Conservation (phyloP, 2,329 filamentous ascomycete species). For the Neodidymelliopsis sp. region DNA sequence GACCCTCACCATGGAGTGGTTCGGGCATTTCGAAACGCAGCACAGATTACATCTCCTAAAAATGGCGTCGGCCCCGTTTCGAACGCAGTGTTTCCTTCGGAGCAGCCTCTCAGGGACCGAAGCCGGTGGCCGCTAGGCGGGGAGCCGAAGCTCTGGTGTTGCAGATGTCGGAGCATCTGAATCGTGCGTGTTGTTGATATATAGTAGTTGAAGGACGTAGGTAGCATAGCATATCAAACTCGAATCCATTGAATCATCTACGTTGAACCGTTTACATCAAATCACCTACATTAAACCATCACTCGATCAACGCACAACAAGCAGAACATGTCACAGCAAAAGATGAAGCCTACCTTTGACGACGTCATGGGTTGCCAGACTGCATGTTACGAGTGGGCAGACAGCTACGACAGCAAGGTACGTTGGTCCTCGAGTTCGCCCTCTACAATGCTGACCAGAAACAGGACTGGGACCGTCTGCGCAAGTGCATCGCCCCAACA, state of each 20-base stretch:
- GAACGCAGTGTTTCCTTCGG: slow-evolving; percentile 29
- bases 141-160: slow-evolving; percentile 41
- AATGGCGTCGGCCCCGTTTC: slow-evolving; percentile 37
- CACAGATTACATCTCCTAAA: slow-evolving; percentile 25
- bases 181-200: slow-evolving; percentile 26
- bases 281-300: background rate
- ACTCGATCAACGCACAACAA: background rate
- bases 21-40: slow-evolving; percentile 24
- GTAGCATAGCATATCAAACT: slow-evolving; percentile 3
- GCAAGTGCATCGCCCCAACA: slow-evolving; percentile 69
- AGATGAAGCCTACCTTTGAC: slow-evolving; percentile 46
- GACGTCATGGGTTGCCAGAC: slow-evolving; percentile 60
- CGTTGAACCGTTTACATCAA: background rate
- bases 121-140: slow-evolving; percentile 37
- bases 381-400: slow-evolving; percentile 68
- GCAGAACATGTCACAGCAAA: slow-evolving; percentile 41
- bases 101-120: slow-evolving; percentile 24
- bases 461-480: slow-evolving; percentile 66
- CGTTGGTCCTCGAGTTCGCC: slow-evolving; percentile 10
- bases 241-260: background rate
- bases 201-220: slow-evolving; percentile 22
- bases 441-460: slow-evolving; percentile 1
- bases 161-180: slow-evolving; percentile 23
- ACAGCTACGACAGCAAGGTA: slow-evolving; percentile 70
- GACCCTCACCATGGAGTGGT: slow-evolving; percentile 12